Conservation (phyloP, 1,284 basidiomycete genomes). For the Leccinum subrobustum region DNA sequence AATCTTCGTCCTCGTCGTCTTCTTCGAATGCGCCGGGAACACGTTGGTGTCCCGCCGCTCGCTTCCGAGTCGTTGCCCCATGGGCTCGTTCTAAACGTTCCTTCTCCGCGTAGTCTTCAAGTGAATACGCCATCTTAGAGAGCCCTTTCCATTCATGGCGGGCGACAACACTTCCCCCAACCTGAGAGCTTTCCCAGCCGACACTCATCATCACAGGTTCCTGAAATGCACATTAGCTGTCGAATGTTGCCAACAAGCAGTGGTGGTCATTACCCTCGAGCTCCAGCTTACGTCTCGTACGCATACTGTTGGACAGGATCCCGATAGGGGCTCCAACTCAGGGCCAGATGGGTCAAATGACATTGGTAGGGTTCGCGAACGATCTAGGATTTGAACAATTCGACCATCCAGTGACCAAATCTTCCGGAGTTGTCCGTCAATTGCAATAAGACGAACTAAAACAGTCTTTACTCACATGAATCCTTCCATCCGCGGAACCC, state of each 20-base stretch:
- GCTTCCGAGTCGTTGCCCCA: constrained; percentile 14
- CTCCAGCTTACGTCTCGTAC: constrained; percentile 96
- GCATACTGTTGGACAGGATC: constrained; percentile 42
- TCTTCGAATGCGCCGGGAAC: constrained; percentile 33
- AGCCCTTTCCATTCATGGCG: constrained; percentile 94
- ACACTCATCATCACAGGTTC: constrained; percentile 91
- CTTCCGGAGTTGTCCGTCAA: constrained; percentile 39
- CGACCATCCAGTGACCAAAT: constrained; percentile 95
- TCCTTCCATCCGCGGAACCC: constrained; percentile 79
- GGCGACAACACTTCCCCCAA: constrained; percentile 85
- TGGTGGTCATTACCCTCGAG: constrained; percentile 47
- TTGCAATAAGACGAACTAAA: neutral
- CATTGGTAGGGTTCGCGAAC: constrained; percentile 74
- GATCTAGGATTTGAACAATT: constrained; percentile 82
- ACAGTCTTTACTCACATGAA: constrained; percentile 60
- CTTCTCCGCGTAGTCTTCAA: constrained; percentile 80
- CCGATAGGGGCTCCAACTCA: constrained; percentile 37
- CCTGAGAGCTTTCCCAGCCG: constrained; percentile 73
- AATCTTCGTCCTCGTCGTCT: constrained; percentile 22
- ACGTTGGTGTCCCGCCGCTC: constrained; percentile 11
- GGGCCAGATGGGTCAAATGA: constrained; percentile 62
- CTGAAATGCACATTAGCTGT: constrained; percentile 35
- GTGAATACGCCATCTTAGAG: constrained; percentile 60
- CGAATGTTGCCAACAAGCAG: neutral
- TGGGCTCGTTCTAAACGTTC: constrained; percentile 35